Percentiles rank a stretch among this genome's conserved stretches.
Evolutionary conservation across 441 rosid genomes (phyloP).

Genomic region (Francoa sonchifolia): DNA sequence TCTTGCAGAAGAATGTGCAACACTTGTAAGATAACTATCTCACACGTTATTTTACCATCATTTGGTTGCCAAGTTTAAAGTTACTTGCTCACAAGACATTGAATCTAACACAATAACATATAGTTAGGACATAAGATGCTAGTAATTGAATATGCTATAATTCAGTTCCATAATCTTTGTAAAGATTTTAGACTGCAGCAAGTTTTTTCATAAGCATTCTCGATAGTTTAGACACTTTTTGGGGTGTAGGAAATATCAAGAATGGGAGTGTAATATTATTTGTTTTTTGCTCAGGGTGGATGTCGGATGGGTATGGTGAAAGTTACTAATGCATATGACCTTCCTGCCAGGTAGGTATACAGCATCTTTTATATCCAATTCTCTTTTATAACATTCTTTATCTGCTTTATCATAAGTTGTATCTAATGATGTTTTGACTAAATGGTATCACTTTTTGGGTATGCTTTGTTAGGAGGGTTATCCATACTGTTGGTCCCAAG

Average conservation of each 20-base stretch:
- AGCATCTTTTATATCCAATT: conserved; percentile 2
- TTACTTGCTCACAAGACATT: too few species aligned
- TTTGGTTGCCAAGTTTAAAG: background rate
- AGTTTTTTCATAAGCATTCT: too few species aligned
- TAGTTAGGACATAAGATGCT: too few species aligned
- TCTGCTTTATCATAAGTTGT: too few species aligned
- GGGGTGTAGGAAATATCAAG: too few species aligned
- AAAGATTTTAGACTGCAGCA: too few species aligned
- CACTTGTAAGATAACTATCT: conserved; percentile 41
- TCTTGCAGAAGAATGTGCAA: conserved; percentile 88
- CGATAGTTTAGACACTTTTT: too few species aligned
- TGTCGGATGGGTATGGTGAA: conserved; percentile 98
- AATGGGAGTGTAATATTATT: background rate
- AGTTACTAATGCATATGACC: conserved; percentile 93
- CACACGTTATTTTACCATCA: background rate
- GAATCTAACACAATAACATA: too few species aligned
- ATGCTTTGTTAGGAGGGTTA: conserved; percentile 59
- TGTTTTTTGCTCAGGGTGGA: conserved; percentile 65
- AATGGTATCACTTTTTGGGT: conserved; percentile 1
- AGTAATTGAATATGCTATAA: too few species aligned
- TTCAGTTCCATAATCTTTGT: too few species aligned
- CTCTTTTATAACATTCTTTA: too few species aligned
- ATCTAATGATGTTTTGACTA: background rate
- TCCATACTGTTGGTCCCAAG: conserved; percentile 97
- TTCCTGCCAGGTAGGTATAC: conserved; percentile 76